Evolutionary conservation across 1,139 yeast species (phyloP), one percentile per base, ranked within the genome.

Genomic region (Debaryomycetaceae sp.): DNA sequence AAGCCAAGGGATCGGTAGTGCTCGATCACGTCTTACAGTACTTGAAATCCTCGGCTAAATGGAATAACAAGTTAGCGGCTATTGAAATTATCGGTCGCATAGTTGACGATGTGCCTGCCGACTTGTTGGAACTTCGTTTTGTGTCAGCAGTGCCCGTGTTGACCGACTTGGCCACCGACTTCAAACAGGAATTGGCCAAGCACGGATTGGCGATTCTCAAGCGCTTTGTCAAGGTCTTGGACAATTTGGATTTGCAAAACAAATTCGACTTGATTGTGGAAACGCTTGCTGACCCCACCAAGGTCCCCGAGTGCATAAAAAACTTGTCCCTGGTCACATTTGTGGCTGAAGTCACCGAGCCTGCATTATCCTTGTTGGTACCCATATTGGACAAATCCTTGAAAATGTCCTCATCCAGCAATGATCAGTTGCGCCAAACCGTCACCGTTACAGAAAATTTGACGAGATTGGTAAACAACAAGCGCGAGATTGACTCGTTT

Each of bases 321-420:
- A 75, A 87, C 30, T 69, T 90, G 38, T 80, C 95, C 2, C 82
- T 93, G 27, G 97, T 90, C 31, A 90, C 98, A 0, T 90, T 90
- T 54, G 98, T 90, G 29, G 95, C 98, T 28, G 98, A 90, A 62
- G 98, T 90, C 37, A 90, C 97, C 13, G 97, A 87, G 58, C 93
- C 97, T 6, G 92, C 95, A 5, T 67, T 90, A 41, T 73, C 97
- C 4, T 62, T 90, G 35, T 68, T 90, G 44, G 96, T 85, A 25
- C 98, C 98, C 30, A 87, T 87, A 43, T 70, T 90, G 48, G 90
- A 78, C 53, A 83, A 90, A 53, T 90, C 97, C 2, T 68, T 90
- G 49, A 86, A 82, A 50, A 69, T 79, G 67, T 74, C 93, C 12
- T 81, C 94, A 2, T 79, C 95, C 4, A 78, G 96, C 12, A 95